These are phyloP conservation scores for Catenaria anguillulae DNA, from an alignment of 371 early-diverging fungal species.

Conservation along the genomic window DNA sequence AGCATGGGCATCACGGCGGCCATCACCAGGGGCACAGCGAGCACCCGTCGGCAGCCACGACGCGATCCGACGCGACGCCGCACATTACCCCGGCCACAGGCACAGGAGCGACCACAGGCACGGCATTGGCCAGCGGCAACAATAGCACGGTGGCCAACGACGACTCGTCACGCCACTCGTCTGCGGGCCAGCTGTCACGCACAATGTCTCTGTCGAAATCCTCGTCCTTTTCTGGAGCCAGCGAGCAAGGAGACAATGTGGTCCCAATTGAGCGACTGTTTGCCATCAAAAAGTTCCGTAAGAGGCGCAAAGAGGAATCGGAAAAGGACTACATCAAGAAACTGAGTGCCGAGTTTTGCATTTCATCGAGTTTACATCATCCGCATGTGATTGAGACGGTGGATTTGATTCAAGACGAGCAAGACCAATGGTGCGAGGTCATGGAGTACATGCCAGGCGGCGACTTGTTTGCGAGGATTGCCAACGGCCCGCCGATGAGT, in stretches of 20 bases:
- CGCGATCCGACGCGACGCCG: no score
- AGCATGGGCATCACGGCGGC: constrained; percentile 6
- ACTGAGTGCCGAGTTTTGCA: constrained; percentile 68
- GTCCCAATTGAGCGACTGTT: constrained; percentile 5
- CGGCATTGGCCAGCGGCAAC: no score
- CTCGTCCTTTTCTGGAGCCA: constrained; percentile 7
- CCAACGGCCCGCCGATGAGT: constrained; percentile 39
- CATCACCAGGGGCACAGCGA: constrained; percentile 10
- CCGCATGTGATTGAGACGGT: constrained; percentile 71
- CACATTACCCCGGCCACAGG: neutral
- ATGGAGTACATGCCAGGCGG: constrained; percentile 59
- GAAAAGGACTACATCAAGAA: constrained; percentile 55
- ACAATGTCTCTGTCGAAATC: no score
- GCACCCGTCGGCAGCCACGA: no score
- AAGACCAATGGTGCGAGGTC: constrained; percentile 63
- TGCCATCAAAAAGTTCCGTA: constrained; percentile 53
- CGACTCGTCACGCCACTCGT: no score
- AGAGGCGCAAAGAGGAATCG: constrained; percentile 35
- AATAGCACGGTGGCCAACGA: no score
- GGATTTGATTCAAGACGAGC: constrained; percentile 62
- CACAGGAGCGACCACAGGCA: neutral
- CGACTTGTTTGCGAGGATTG: constrained; percentile 57
- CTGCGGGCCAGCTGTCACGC: no score
- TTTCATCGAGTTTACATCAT: constrained; percentile 63
- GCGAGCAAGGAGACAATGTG: neutral